phyloP scores from a whole-genome alignment of 768 basidiomycete species.

The Botryobasidium botryosum region DNA sequence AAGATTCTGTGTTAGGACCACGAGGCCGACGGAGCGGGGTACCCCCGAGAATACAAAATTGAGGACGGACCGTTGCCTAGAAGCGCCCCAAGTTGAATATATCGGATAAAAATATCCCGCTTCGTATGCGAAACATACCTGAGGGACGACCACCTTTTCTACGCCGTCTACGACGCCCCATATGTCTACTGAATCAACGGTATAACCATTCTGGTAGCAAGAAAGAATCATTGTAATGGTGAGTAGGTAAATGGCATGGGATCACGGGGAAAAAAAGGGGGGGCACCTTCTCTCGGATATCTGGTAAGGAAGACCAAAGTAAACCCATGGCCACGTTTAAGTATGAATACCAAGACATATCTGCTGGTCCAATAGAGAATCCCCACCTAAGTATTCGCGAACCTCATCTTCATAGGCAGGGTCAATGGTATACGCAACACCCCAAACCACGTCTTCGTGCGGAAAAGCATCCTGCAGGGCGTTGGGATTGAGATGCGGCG shows the following conservation, averaged over 20 bases:
- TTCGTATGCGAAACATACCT: conserved; percentile 2
- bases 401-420: conserved; percentile 58
- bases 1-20: background rate
- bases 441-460: conserved; percentile 74
- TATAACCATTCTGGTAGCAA: conserved; percentile 85
- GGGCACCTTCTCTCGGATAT: conserved; percentile 69
- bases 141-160: conserved; percentile 35
- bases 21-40: background rate
- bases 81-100: conserved; percentile 8
- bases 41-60: conserved; percentile 13
- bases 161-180: conserved; percentile 38
- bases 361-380: background rate
- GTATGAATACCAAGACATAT: background rate
- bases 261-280: background rate
- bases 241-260: background rate
- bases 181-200: conserved; percentile 59
- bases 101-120: background rate
- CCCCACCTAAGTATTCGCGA: conserved; percentile 62
- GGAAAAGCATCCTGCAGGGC: conserved; percentile 44
- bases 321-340: background rate
- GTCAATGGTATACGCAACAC: conserved; percentile 78
- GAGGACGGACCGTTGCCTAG: conserved; percentile 33
- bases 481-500: conserved; percentile 5
- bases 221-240: background rate
- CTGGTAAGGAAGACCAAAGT: conserved; percentile 23